Percentiles rank a stretch among this genome's conserved stretches.
Evolutionary conservation across 2,329 filamentous ascomycete genomes (phyloP).

Genomic region (Knufia fluminis): DNA sequence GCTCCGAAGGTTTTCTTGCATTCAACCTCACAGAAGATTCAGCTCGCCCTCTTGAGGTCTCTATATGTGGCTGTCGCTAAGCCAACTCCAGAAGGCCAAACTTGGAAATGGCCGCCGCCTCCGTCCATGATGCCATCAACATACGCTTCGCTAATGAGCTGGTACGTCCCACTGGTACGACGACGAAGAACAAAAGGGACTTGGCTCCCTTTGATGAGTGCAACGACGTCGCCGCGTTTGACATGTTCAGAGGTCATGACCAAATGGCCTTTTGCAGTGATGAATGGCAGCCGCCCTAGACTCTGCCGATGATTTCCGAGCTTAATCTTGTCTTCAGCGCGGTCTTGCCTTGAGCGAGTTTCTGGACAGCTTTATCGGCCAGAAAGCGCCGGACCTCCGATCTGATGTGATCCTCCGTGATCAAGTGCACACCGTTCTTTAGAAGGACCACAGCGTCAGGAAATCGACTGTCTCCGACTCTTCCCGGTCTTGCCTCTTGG

Average conservation of each 20-base stretch:
- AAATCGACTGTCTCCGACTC: too few relatives aligned
- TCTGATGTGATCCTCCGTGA: not conserved
- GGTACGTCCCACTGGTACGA: not conserved
- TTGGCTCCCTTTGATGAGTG: constrained; percentile 8
- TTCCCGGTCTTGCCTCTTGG: too few relatives aligned
- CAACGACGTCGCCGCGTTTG: constrained; percentile 6
- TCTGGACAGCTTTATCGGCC: not conserved
- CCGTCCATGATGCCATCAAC: constrained; percentile 10
- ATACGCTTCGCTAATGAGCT: constrained; percentile 8
- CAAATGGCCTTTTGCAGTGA: not conserved
- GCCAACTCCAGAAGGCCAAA: constrained; percentile 1
- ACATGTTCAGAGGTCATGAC: constrained; percentile 8
- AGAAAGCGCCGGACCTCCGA: not conserved
- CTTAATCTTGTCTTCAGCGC: not conserved
- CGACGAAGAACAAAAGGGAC: constrained; percentile 10
- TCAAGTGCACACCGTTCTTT: not conserved
- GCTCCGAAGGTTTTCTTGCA: too few relatives aligned
- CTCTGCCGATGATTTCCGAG: constrained; percentile 6
- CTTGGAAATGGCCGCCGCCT: not conserved
- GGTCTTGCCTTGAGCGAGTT: not conserved
- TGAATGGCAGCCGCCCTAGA: not conserved
- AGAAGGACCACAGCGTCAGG: not conserved
- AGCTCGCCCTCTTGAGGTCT: too few relatives aligned
- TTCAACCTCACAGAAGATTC: too few relatives aligned
- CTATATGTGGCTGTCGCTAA: not conserved